Evolutionary conservation across 2,329 filamentous ascomycete genomes (phyloP), one percentile per base, ranked within the genome.

Genomic region (Pseudogymnoascus sp.): DNA sequence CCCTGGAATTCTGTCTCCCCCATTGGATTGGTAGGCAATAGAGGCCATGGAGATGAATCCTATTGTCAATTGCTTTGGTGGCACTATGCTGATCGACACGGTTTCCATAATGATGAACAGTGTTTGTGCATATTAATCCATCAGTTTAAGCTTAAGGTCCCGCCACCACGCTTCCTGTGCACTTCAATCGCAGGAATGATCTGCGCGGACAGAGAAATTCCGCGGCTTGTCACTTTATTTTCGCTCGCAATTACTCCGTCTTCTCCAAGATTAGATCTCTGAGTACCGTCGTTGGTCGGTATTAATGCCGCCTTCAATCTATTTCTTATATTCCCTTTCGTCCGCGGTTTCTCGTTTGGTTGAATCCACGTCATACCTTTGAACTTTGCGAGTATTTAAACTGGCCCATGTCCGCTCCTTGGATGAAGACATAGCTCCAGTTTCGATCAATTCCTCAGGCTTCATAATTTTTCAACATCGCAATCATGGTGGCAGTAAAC

Each of bases 311-410:
- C 9, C 49, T 55, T 22, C 28, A 55, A 55, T 55, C 28, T 55
- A 55, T 55, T 55, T 55, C 49, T 33, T 33, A 55, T 55, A 55
- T 55, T 55, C 16, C 49, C 49, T 55, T 55, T 55, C 28, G 49
- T 55, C 49, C 49, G 28, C 49, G 16, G 28, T 19, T 33, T 55
- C 28, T 55, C 11, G 28, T 22, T 55, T 55, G 49, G 16, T 33
- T 30, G 49, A 35, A 14, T 14, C 49, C 28, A 55, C 28, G 28
- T 22, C 49, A 33, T 55, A 16, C 28, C 9, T 14, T 33, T 22
- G 28, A 11, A 8, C 5, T 14, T 33, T 55, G 25, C 14, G 16
- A 55, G 16, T 33, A 55, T 55, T 55, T 55, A 55, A 33, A 7
- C 9, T 55, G 49, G 28, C 49, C 28, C n/a, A 14, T 55, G 25